Evolutionary conservation across 129 eudicot species (phyloP), one percentile per base, ranked within the genome.

Genomic region (Oenanthe sinensis): DNA sequence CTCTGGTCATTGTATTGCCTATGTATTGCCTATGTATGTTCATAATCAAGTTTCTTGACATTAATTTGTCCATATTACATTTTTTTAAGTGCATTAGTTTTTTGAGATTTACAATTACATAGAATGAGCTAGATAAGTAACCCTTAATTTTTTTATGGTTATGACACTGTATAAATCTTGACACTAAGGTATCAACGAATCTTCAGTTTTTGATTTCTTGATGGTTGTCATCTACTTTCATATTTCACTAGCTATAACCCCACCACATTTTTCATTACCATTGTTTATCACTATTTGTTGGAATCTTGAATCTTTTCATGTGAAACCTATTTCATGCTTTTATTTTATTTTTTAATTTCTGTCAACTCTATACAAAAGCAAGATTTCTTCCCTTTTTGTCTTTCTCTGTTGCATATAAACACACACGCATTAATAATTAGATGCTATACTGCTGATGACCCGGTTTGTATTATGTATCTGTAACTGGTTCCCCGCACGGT

Each of bases 261-360:
- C 72, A 30, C 43, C 42, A 5, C 42, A 12, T 12, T 12, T 5
- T 63, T 28, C 42, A 70, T 19, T 3, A 70, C 75, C 46, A 39
- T n/a, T 74, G 40, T 26, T 74, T 6, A 26, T 13, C 4, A 24
- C 40, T 46, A 5, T 43, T 60, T 2, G 30, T 0, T n/a, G 52
- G 76, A 74, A 46, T 74, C 40, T 46, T 74, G 77, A 74, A 28
- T 74, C 60, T 45, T 45, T 74, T 5, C 77, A 74, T 74, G 60
- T 74, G 55, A 45, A 43, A 14, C 48, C 54, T 12, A 13, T 44
- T 73, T 42, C 28, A 2, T 45, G 77, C 58, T 50, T 20, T 26
- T 11, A 44, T 9, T 19, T n/a, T n/a, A n/a, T n/a, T 30, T 44
- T 49, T 74, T 24, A 20, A 33, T 13, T 13, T 46, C 36, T 43